Evolutionary conservation across 192 early-diverging fungal genomes (phyloP), one percentile per base, ranked within the genome.

Genomic region (Backusella australiensis): DNA sequence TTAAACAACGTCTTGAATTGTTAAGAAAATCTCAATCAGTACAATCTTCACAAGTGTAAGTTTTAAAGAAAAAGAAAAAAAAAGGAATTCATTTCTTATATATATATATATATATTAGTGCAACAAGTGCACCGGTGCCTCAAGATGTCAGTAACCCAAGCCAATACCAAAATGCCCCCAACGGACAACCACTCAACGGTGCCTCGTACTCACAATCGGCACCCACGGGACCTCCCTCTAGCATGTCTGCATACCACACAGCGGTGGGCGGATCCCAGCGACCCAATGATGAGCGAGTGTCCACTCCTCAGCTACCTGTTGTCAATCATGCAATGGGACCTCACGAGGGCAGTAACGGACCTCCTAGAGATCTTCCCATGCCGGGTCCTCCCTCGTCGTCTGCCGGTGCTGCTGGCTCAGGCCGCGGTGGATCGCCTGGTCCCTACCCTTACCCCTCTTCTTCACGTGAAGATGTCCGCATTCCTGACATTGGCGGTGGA

Each of bases 131-230:
- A 11, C 78, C 78, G 2, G 42, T 72, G 11, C 78, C 78, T 26
- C 78, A 80, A 70, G 78, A 80, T 75, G 78, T 80, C 56, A 75
- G 56, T 49, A 80, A 80, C 21, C 78, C 78, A 42, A 75, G 69
- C 44, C 78, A 80, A 80, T 80, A 80, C 46, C 73, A 80, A 67
- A 74, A 71, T 49, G 65, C 49, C 17, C 26, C 75, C 17, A 49
- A 35, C n/a, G 44, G 68, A 11, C 73, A 80, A 8, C 32, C 78
- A 0, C 32, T 80, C 19, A 80, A 80, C 53, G 78, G 78, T 9
- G 42, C 42, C 12, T 4, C 15, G 4, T 44, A 39, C 5, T 23
- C 15, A 6, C 46, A 81, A 41, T 66, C 72, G 26, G 76, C 75
- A 17, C 80, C 80, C 14, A 29, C 44, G 6, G 80, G 76, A 53